Conservation (phyloP, 768 basidiomycete species). For the Leccinum subtestaceum region DNA sequence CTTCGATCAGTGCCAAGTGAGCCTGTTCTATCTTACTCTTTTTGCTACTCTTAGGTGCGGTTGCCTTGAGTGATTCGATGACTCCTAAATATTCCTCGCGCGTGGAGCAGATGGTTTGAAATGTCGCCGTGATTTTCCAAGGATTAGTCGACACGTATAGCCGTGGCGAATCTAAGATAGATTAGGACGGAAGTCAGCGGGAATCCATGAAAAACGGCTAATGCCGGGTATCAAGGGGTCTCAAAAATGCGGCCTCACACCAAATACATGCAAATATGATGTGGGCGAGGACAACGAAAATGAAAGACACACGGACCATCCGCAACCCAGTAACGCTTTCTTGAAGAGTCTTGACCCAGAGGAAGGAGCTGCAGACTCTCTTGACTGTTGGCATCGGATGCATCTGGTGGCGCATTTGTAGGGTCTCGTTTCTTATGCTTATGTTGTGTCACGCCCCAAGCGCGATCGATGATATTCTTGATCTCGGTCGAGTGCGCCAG, state of each 20-base stretch:
- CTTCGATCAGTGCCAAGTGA: constrained; percentile 60
- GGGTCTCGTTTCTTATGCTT: constrained; percentile 82
- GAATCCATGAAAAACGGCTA: constrained; percentile 34
- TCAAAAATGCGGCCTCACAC: constrained; percentile 46
- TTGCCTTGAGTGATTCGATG: constrained; percentile 58
- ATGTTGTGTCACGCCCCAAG: constrained; percentile 81
- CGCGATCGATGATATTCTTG: constrained; percentile 73
- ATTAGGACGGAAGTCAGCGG: constrained; percentile 33
- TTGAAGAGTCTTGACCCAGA: constrained; percentile 70
- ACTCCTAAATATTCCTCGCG: constrained; percentile 68
- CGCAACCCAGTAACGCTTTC: constrained; percentile 81
- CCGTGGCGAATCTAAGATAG: constrained; percentile 73
- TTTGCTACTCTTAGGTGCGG: constrained; percentile 44
- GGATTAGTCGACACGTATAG: constrained; percentile 85
- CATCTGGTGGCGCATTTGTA: constrained; percentile 49
- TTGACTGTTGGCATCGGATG: constrained; percentile 63
- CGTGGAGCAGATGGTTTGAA: constrained; percentile 68
- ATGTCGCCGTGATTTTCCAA: constrained; percentile 82
- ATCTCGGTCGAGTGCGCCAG: constrained; percentile 66
- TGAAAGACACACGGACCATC: constrained; percentile 75
- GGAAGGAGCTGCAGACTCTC: constrained; percentile 65
- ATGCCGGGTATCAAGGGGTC: constrained; percentile 39
- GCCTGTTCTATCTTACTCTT: constrained; percentile 57
- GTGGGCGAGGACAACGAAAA: constrained; percentile 31
- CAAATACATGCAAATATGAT: constrained; percentile 75